A percentile compares a stretch with the other conserved stretches of the same genome.
These are phyloP conservation scores for Sporobolus alterniflorus DNA, from an alignment of 202 grass and related monocot genomes.

Conservation along the genomic window DNA sequence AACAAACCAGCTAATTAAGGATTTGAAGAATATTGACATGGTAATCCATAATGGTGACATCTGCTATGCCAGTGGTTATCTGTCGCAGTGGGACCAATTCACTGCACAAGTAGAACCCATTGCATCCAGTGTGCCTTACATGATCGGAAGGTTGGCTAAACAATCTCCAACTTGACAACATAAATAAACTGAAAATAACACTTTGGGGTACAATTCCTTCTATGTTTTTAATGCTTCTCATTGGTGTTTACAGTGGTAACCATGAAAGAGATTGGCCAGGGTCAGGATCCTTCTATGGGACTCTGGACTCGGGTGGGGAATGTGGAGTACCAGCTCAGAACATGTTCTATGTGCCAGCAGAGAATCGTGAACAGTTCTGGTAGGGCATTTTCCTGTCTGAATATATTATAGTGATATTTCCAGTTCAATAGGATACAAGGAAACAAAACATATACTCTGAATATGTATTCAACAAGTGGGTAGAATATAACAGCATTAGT, in stretches of 20 bases:
- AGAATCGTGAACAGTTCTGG: slow-evolving; percentile 87
- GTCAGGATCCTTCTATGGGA: slow-evolving; percentile 86
- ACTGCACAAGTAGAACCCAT: slow-evolving; percentile 91
- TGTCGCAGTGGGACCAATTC: slow-evolving; percentile 99
- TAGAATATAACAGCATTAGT: neutral
- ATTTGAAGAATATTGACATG: slow-evolving; percentile 87
- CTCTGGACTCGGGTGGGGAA: slow-evolving; percentile 83
- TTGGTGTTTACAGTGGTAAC: slow-evolving; percentile 69
- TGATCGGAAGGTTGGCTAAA: slow-evolving; percentile 76
- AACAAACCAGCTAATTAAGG: slow-evolving; percentile 79
- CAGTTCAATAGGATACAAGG: neutral
- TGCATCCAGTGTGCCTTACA: slow-evolving; percentile 81
- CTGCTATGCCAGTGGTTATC: slow-evolving; percentile 83
- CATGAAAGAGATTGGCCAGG: slow-evolving; percentile 95
- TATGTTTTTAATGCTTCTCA: slow-evolving; percentile 11
- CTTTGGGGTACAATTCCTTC: neutral
- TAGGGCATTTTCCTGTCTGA: slow-evolving; percentile 16
- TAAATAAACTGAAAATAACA: slow-evolving; percentile 6
- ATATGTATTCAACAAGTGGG: neutral
- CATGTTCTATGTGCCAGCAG: slow-evolving; percentile 90
- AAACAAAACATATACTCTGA: neutral
- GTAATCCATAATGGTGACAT: slow-evolving; percentile 92
- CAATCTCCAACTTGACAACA: slow-evolving; percentile 6
- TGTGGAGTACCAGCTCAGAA: slow-evolving; percentile 85
- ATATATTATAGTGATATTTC: neutral